Percentiles rank a stretch among this genome's conserved stretches.
phyloP scores from a whole-genome alignment of 306 rosid genomes.

The Begonia fuchsioides region DNA sequence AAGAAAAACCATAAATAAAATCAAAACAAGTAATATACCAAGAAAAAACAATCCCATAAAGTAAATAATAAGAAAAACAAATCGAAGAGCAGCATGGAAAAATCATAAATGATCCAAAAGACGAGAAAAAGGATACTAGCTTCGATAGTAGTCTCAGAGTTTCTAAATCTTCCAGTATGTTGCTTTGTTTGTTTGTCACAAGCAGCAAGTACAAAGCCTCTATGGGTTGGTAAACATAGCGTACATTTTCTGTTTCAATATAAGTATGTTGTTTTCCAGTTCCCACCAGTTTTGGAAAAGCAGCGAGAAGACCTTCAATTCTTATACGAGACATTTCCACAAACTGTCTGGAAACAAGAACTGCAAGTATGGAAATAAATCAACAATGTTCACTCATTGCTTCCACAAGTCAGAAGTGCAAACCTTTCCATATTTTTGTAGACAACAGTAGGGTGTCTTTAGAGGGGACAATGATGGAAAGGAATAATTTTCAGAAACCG shows the following conservation, averaged over 20 bases:
- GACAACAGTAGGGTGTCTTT: too few relatives aligned
- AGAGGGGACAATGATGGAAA: too few relatives aligned
- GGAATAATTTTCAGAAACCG: too few relatives aligned
- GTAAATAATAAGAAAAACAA: slow-evolving; percentile 1
- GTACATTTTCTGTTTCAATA: slow-evolving; percentile 91
- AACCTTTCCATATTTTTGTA: too few relatives aligned
- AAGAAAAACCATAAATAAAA: too few relatives aligned
- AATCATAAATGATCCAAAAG: slow-evolving; percentile 9
- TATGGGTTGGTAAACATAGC: slow-evolving; percentile 95
- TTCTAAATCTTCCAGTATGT: slow-evolving; percentile 89
- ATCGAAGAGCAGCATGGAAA: slow-evolving; percentile 5
- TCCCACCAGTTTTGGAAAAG: slow-evolving; percentile 94
- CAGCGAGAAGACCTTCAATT: slow-evolving; percentile 96
- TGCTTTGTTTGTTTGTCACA: slow-evolving; percentile 93
- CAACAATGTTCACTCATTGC: too few relatives aligned
- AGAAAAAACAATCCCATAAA: too few relatives aligned
- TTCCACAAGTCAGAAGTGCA: too few relatives aligned
- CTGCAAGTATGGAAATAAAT: slow-evolving; percentile 18
- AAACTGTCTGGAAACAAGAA: slow-evolving; percentile 85
- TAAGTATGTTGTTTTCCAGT: slow-evolving; percentile 93
- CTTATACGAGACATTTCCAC: slow-evolving; percentile 90
- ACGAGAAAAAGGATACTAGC: slow-evolving; percentile 63
- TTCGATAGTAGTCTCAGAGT: slow-evolving; percentile 86
- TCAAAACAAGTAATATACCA: too few relatives aligned
- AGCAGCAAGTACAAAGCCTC: slow-evolving; percentile 85